These are phyloP conservation scores for Vicia villosa DNA, from an alignment of 306 rosid species.

Conservation along the genomic window DNA sequence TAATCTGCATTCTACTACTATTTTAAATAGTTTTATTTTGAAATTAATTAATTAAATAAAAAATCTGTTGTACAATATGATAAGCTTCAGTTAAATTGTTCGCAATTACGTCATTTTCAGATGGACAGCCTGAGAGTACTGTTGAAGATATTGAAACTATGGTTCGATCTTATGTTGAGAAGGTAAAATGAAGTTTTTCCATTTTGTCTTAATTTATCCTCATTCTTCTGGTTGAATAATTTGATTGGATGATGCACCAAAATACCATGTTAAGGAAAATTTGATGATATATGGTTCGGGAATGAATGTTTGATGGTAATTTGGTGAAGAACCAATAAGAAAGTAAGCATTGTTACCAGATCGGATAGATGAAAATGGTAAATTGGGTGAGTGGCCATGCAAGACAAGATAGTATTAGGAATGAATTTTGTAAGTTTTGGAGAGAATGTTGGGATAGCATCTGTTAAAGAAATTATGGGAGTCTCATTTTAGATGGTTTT, in stretches of 20 bases:
- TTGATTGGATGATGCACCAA: slow-evolving; percentile 14
- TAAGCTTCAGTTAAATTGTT: slow-evolving; percentile 22
- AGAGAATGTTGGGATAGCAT: not conserved
- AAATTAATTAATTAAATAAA: not conserved
- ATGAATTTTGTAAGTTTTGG: not conserved
- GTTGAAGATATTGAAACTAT: slow-evolving; percentile 80
- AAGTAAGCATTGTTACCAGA: not conserved
- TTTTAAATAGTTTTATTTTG: not conserved
- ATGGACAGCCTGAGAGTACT: slow-evolving; percentile 84
- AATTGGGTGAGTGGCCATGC: not conserved
- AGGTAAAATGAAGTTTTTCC: slow-evolving; percentile 48
- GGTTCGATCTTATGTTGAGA: slow-evolving; percentile 81
- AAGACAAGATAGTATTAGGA: not conserved
- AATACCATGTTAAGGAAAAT: slow-evolving; percentile 7
- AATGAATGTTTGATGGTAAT: slow-evolving; percentile 8
- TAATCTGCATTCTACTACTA: slow-evolving; percentile 30
- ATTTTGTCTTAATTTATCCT: not conserved
- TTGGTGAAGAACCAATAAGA: not conserved
- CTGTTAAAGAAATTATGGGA: not conserved
- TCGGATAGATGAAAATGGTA: not conserved
- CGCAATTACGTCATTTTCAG: slow-evolving; percentile 43
- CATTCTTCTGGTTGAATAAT: slow-evolving; percentile 6
- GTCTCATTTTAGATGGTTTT: slow-evolving; percentile 11
- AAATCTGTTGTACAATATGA: not conserved
- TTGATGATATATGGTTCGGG: not conserved